Evolutionary conservation across 2,329 filamentous ascomycete species (phyloP).

Genomic region (Fusarium sp.): DNA sequence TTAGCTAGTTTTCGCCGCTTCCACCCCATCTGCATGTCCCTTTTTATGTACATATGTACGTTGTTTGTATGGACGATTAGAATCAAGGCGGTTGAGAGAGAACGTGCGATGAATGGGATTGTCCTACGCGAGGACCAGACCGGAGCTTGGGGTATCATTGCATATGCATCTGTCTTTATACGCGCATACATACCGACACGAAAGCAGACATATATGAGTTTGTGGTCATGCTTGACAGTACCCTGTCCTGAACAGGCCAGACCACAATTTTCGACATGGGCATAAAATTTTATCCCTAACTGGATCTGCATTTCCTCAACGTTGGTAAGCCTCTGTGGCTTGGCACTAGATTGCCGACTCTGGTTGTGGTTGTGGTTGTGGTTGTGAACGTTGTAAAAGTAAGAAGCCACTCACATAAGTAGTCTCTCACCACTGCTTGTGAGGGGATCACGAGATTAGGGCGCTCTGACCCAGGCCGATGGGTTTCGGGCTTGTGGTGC

Average conservation of each 20-base stretch:
- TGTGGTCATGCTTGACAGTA: slow-evolving; percentile 15
- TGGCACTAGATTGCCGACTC: slow-evolving; percentile 24
- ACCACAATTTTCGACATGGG: slow-evolving; percentile 6
- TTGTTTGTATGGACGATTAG: slow-evolving; percentile 11
- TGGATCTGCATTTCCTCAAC: slow-evolving; percentile 27
- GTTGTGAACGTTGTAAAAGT: slow-evolving; percentile 38
- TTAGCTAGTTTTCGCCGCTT: slow-evolving; percentile 31
- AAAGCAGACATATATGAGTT: slow-evolving; percentile 21
- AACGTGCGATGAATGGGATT: slow-evolving; percentile 42
- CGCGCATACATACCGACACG: slow-evolving; percentile 38
- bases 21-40: slow-evolving; percentile 22
- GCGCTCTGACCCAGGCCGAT: slow-evolving; percentile 43
- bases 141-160: slow-evolving; percentile 38
- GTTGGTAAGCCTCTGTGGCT: slow-evolving; percentile 32
- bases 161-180: slow-evolving; percentile 40
- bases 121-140: slow-evolving; percentile 40
- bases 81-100: slow-evolving; percentile 40
- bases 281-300: slow-evolving; percentile 19
- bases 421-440: slow-evolving; percentile 19
- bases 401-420: slow-evolving; percentile 38
- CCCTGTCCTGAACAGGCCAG: slow-evolving; percentile 1
- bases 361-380: slow-evolving; percentile 1
- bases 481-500: slow-evolving; percentile 38
- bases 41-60: slow-evolving; percentile 18
- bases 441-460: slow-evolving; percentile 40